Evolutionary conservation across 78 protist species (phyloP).

Genomic region (Cyanophora paradoxa): DNA sequence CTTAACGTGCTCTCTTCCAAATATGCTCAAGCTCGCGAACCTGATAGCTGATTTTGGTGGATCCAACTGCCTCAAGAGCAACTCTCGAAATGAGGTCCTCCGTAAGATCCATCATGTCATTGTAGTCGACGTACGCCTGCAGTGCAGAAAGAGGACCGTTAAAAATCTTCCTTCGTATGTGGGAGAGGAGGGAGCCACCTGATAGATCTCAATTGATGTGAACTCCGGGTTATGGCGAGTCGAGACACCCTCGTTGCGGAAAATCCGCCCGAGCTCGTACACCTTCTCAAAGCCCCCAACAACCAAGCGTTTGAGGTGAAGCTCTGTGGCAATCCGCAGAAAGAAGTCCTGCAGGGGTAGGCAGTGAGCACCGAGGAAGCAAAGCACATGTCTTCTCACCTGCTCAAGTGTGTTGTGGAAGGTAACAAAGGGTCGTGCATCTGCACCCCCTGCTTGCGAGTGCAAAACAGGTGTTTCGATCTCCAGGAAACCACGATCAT

Average conservation of each 20-base stretch:
- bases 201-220: slow-evolving; percentile 48
- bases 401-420: slow-evolving; percentile 40
- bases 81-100: slow-evolving; percentile 37
- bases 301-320: slow-evolving; percentile 44
- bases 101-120: slow-evolving; percentile 52
- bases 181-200: not conserved
- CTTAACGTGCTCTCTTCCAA: not conserved
- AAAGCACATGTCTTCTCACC: no score
- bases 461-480: slow-evolving; percentile 38
- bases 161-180: not conserved
- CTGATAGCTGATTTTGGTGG: slow-evolving; percentile 2
- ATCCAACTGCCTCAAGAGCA: not conserved
- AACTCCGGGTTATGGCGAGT: slow-evolving; percentile 70
- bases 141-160: not conserved
- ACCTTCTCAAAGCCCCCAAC: slow-evolving; percentile 63
- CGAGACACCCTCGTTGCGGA: slow-evolving; percentile 42
- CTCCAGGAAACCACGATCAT: slow-evolving; percentile 42
- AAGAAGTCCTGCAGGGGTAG: not conserved
- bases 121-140: slow-evolving; percentile 56
- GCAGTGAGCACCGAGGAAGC: not conserved
- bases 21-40: not conserved
- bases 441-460: slow-evolving; percentile 1
- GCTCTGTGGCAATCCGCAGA: slow-evolving; percentile 29
- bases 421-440: slow-evolving; percentile 39
- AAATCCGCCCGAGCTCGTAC: slow-evolving; percentile 52